Evolutionary conservation across 2,329 filamentous ascomycete genomes (phyloP).

Genomic region (Ophiostoma sp.): DNA sequence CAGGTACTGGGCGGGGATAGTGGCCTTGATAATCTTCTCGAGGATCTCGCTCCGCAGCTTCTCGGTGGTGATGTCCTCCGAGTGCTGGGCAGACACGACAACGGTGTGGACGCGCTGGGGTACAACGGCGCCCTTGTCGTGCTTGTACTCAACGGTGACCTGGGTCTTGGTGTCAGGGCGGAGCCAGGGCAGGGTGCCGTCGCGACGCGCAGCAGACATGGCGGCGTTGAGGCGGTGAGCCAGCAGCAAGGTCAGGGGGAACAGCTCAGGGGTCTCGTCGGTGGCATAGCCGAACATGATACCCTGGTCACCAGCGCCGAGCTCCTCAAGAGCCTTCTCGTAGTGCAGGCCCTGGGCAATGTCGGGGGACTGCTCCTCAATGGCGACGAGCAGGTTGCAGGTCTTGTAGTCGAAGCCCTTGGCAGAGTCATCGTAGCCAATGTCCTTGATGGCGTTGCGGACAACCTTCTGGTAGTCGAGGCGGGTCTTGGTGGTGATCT

Average conservation of each 20-base stretch:
- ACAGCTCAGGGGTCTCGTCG: constrained; percentile 95
- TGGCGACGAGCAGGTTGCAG: constrained; percentile 95
- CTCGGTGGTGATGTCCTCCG: constrained; percentile 81
- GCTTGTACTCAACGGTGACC: constrained; percentile 97
- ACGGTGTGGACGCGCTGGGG: constrained; percentile 93
- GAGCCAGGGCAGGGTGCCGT: constrained; percentile 87
- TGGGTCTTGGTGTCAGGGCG: constrained; percentile 99
- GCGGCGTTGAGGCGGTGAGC: constrained; percentile 96
- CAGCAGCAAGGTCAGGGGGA: constrained; percentile 88
- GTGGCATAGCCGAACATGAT: constrained; percentile 99
- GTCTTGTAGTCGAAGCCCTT: constrained; percentile 99
- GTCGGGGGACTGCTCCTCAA: constrained; percentile 98
- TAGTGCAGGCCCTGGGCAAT: constrained; percentile 99
- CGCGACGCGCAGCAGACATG: constrained; percentile 82
- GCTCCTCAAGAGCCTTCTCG: constrained; percentile 93
- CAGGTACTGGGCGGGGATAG: constrained; percentile 87
- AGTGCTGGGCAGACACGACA: constrained; percentile 94
- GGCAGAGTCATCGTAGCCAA: constrained; percentile 91
- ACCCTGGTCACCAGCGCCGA: constrained; percentile 98
- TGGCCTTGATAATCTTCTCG: constrained; percentile 94
- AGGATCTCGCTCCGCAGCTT: constrained; percentile 88
- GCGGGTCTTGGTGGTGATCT: constrained; percentile 94
- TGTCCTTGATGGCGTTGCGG: constrained; percentile 92
- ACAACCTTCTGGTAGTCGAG: constrained; percentile 99
- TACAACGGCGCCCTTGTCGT: constrained; percentile 89